Conservation (phyloP, 495 filamentous ascomycete genomes). For the Aspergillus heteromorphus region DNA sequence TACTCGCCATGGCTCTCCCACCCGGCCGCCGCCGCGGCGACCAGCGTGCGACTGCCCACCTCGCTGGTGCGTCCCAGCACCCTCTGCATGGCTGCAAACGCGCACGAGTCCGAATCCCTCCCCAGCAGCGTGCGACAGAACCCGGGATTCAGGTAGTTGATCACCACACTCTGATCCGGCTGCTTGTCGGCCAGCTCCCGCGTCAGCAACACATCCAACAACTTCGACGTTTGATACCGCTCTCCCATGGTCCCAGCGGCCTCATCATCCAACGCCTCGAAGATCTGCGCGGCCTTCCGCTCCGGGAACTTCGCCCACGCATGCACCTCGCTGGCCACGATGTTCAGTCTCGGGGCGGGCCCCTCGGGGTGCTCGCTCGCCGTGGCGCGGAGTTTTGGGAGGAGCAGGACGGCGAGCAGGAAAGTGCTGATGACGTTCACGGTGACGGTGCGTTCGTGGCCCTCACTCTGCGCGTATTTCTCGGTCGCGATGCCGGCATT, state of each 20-base stretch:
- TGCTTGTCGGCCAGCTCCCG: slow-evolving; percentile 45
- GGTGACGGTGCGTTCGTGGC: slow-evolving; percentile 44
- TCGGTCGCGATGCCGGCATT: slow-evolving; percentile 41
- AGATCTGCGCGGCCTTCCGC: slow-evolving; percentile 25
- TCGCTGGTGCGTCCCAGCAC: slow-evolving; percentile 41
- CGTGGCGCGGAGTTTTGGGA: slow-evolving; percentile 37
- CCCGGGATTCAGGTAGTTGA: slow-evolving; percentile 51
- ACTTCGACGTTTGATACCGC: slow-evolving; percentile 48
- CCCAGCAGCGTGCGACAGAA: slow-evolving; percentile 41
- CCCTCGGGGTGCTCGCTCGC: slow-evolving; percentile 13
- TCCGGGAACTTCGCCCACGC: slow-evolving; percentile 27
- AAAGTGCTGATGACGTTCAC: slow-evolving; percentile 51
- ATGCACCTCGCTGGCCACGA: slow-evolving; percentile 40
- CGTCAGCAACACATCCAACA: slow-evolving; percentile 45
- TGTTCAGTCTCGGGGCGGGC: slow-evolving; percentile 21
- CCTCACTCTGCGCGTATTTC: slow-evolving; percentile 25
- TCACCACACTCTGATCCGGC: slow-evolving; percentile 35
- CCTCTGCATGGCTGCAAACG: slow-evolving; percentile 13
- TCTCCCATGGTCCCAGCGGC: slow-evolving; percentile 20
- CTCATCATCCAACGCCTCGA: slow-evolving; percentile 28
- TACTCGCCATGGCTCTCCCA: slow-evolving; percentile 45
- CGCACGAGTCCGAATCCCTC: slow-evolving; percentile 21
- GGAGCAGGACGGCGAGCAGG: slow-evolving; percentile 39
- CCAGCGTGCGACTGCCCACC: slow-evolving; percentile 41
- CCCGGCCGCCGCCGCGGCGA: slow-evolving; percentile 33